Evolutionary conservation across 148 eudicot species (phyloP).

Genomic region (Nyssa sinensis): DNA sequence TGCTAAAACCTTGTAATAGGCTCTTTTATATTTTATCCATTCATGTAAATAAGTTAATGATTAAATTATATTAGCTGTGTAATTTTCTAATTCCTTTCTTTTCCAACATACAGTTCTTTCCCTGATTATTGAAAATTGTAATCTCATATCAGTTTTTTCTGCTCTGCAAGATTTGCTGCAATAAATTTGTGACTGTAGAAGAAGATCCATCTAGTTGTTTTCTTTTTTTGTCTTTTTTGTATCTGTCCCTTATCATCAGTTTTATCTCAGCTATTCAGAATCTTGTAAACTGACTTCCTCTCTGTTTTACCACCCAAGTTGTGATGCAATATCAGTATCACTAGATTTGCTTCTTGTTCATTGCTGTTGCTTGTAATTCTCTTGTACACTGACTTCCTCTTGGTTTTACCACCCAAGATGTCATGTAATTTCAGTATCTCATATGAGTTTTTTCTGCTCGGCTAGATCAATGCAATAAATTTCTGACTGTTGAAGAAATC

Average conservation of each 20-base stretch:
- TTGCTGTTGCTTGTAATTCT: constrained; percentile 5
- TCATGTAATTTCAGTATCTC: no score
- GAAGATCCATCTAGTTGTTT: background rate
- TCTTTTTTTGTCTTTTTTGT: no score
- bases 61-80: background rate
- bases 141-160: background rate
- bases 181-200: background rate
- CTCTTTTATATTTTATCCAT: background rate
- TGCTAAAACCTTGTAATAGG: background rate
- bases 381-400: background rate
- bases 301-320: no score
- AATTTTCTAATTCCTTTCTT: constrained; percentile 1
- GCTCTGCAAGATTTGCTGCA: background rate
- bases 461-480: no score
- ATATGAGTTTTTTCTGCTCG: no score
- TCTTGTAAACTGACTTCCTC: no score
- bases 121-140: background rate
- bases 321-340: background rate
- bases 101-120: background rate
- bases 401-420: background rate
- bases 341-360: constrained; percentile 4
- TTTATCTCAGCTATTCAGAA: background rate
- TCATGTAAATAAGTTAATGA: background rate
- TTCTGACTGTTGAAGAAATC: no score
- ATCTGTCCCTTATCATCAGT: background rate